These are phyloP conservation scores for Colletotrichum tanaceti DNA, from an alignment of 2,329 filamentous ascomycete genomes.

Conservation along the genomic window DNA sequence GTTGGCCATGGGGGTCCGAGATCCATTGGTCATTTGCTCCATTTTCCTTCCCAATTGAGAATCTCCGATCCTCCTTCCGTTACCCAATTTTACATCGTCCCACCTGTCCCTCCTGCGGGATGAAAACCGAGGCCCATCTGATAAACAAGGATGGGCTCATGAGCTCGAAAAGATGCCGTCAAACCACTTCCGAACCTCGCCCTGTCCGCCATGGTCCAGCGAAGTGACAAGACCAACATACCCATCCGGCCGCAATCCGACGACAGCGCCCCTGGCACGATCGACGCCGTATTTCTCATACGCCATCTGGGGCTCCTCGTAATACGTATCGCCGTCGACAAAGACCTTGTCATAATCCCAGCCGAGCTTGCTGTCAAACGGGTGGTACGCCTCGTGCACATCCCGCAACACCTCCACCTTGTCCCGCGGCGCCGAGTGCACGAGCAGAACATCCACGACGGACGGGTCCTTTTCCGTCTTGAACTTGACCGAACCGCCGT, in stretches of 20 bases:
- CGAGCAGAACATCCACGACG: conserved; percentile 64
- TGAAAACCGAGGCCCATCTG: neutral
- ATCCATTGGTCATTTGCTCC: too few relatives aligned
- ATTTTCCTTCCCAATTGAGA: too few relatives aligned
- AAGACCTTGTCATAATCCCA: conserved; percentile 70
- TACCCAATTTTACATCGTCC: too few relatives aligned
- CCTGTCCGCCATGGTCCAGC: conserved; percentile 9
- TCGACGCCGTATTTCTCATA: conserved; percentile 71
- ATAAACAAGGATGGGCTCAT: neutral
- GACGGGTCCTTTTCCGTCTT: conserved; percentile 49
- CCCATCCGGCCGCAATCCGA: conserved; percentile 33
- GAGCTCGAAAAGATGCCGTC: conserved; percentile 16
- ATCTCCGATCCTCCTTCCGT: too few relatives aligned
- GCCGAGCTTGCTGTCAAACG: conserved; percentile 49
- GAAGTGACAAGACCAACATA: conserved; percentile 33
- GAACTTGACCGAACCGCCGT: conserved; percentile 32
- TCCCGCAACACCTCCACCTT: conserved; percentile 62
- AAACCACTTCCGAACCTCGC: conserved; percentile 31
- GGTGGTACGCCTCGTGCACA: conserved; percentile 51
- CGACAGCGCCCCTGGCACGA: conserved; percentile 23
- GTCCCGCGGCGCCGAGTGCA: conserved; percentile 67
- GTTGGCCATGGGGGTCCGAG: too few relatives aligned
- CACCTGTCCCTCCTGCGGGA: neutral
- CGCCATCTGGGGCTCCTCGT: conserved; percentile 62
- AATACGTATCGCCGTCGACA: conserved; percentile 64